Base-by-base conservation (phyloP, 164 flowering plant genomes). In the Magnolia sinica region DNA sequence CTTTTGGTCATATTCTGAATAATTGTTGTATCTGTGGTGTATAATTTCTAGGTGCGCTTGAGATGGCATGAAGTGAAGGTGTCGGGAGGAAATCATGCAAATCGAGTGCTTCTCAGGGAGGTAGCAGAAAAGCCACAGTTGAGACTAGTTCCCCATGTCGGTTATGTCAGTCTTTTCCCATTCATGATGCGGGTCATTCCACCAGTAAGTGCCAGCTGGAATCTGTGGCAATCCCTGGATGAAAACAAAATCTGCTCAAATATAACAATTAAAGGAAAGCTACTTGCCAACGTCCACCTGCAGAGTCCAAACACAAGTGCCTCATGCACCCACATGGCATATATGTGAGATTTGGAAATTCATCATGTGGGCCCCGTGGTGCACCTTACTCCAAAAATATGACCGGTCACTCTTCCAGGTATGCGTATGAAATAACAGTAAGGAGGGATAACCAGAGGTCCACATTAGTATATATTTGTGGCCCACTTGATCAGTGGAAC, bases 101-200 rank as follows among this genome's bases (percentile, higher is more conserved):
- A 75, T 51, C 83, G 90, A 79, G 90, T 91, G 84, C 91, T 94
- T 74, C 79, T 94, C 24, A 85, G 99, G 19, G 94, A 90, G 77
- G 98, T 88, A 63, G 65, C 86, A 19, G 91, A 87, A 78, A 81
- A 8, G 77, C 98, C 99, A 51, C 77, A 82, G 50, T 77, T 91
- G 83, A 87, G 85, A 76, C 79, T 94, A 59, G 97, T 93, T 84
- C 98, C 97, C 84, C 99, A 96, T 83, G 37, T 96, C 83, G 98
- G 99, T 77, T 94, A 93, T 84, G 96, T 93, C 82, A 93, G 96
- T 86, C 94, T 96, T 78, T 96, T 96, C 77, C 99, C 98, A 50
- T 89, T 96, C 72, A 96, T 92, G 82, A 82, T 83, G 83, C 87
- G 79, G 85, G 82, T 94, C 50, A 91, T 94, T 77, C 99, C 98